Base-by-base conservation (phyloP, 192 early-diverging fungal genomes). In the Endogone sp. region DNA sequence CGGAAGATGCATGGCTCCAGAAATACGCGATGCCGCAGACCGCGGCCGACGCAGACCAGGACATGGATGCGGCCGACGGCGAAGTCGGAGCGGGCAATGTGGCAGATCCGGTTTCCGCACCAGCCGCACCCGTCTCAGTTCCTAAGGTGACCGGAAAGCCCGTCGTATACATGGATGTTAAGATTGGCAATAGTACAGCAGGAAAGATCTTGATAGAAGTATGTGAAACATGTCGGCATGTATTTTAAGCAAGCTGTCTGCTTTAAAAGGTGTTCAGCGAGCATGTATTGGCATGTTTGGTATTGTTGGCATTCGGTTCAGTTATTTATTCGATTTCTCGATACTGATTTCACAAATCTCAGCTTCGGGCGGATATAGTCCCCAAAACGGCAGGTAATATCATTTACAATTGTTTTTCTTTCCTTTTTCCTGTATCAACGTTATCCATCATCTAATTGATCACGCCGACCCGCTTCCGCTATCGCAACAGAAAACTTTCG, bases 401-500 rank as follows among this genome's bases (percentile, higher is more conserved):
- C 0, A 70, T 55, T 59, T 30, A 72, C 9, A 20, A 3, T 16
- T n/a, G 55, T 26, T 32, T n/a, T 64, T 29, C 16, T 21, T 8
- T 23, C 13, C 24, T 22, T 23, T 8, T 20, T 29, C 3, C 4
- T 54, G 9, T 16, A 59, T 29, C 26, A n/a, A 13, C 57, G 3
- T 9, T 23, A 60, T 28, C 20, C 21, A 20, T 20, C 27, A 60
- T 22, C n/a, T 59, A 58, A 56, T 4, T 25, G 28, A 27, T 58
- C 25, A 23, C 25, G 29, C 27, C 23, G 29, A 9, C n/a, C 29
- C 3, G 6, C 6, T 57, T 63, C 25, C n/a, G n/a, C n/a, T n/a
- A 37, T 22, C 29, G 28, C 6, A 66, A 54, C 29, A 73, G 95
- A 98, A 82, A 98, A 98, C 91, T 98, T 98, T 83, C 88, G 94